Base-by-base conservation (phyloP, 805 yeast species). In the Allodekkera sacchari region DNA sequence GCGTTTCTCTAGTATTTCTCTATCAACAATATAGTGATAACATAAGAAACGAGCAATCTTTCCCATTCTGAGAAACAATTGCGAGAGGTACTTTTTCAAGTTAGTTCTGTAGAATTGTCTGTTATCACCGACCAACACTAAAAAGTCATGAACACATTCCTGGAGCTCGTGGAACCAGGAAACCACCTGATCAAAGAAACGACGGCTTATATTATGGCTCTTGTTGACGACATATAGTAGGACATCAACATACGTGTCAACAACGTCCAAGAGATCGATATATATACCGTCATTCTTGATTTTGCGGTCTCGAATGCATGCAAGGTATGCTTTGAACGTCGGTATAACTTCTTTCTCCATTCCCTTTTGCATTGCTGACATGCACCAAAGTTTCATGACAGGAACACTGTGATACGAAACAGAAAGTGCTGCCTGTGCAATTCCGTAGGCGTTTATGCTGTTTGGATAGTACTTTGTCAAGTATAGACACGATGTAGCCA, bases 371-470 rank as follows among this genome's bases (percentile, higher is more conserved):
- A 56, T 45, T 19, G 58, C 44, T 26, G 48, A 12, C 28, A 48
- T 5, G 51, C 57, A 38, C 57, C 57, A 41, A 35, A 50, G 43
- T 55, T 61, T 35, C 62, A 65, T 36, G 52, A 47, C 38, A 44
- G 57, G 25, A 53, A 48, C 25, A 61, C 55, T 67, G 42, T 70
- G 77, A 35, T 69, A 71, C 0, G 76, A 67, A 29, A 56, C 61
- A 11, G 53, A 45, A 31, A 68, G 52, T 2, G 68, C 62, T 4
- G 40, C 32, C 8, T 53, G 50, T 12, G 56, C 50, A 40, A 50
- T 51, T 5, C 30, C 36, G 8, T 41, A 37, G 47, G 57, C 45
- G 3, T 51, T 39, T 2, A 48, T 15, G 7, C 39, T 27, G 3
- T 33, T 32, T 7, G 30, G 34, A n/a, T 22, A 41, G 17, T 36